phyloP scores from a whole-genome alignment of 352 stramenopile genomes.

The Albugo laibachii region DNA sequence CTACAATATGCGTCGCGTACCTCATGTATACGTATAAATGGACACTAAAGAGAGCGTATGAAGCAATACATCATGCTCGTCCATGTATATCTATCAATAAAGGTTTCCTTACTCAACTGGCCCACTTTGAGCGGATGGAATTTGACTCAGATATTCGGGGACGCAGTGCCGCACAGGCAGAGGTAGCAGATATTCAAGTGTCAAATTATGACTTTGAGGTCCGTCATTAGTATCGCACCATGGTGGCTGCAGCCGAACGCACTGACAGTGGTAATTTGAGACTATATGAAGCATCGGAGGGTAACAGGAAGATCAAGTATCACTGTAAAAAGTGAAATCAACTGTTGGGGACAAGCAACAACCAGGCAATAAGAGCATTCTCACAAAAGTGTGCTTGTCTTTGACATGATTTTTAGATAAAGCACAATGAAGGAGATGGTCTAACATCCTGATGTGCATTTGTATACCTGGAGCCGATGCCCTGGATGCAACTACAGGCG shows the following conservation, averaged over 20 bases:
- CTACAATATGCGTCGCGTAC: constrained; percentile 49
- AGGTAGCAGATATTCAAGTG: constrained; percentile 7
- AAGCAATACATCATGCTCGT: constrained; percentile 29
- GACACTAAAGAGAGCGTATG: constrained; percentile 25
- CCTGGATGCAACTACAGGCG: constrained; percentile 27
- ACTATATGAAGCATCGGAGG: constrained; percentile 13
- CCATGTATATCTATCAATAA: constrained; percentile 65
- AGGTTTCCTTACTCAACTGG: constrained; percentile 46
- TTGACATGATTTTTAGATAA: background rate
- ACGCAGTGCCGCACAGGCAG: constrained; percentile 29
- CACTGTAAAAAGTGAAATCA: constrained; percentile 35
- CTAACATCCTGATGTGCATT: constrained; percentile 5
- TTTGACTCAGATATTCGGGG: constrained; percentile 18
- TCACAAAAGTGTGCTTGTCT: background rate
- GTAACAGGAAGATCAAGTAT: constrained; percentile 5
- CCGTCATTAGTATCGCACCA: constrained; percentile 18
- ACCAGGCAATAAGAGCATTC: constrained; percentile 13
- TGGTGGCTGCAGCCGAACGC: constrained; percentile 19
- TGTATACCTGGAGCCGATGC: constrained; percentile 40
- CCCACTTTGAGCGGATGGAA: constrained; percentile 44
- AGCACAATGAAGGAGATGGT: background rate
- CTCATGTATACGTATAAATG: constrained; percentile 29
- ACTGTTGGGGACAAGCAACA: constrained; percentile 23
- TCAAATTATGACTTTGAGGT: background rate
- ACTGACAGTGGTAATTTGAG: constrained; percentile 11